Evolutionary conservation across 1,284 basidiomycete genomes (phyloP).

Genomic region (Inonotus obliquus): DNA sequence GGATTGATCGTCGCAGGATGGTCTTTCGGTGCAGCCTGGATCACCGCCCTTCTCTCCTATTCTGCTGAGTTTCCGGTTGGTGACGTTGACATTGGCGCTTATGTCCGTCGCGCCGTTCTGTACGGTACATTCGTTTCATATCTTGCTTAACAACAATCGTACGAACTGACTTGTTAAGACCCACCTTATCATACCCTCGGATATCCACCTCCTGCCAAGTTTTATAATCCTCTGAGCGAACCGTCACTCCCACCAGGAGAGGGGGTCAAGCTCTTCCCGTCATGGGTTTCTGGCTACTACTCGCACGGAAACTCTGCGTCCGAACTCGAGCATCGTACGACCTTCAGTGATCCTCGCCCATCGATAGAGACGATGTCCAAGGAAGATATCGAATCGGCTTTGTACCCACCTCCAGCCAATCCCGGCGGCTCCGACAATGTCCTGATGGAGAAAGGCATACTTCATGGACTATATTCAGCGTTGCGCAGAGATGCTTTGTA

Average conservation of each 20-base stretch:
- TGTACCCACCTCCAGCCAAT: constrained; percentile 17
- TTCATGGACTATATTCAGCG: constrained; percentile 15
- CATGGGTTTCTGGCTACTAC: constrained; percentile 28
- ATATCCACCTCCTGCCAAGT: constrained; percentile 21
- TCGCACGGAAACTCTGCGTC: constrained; percentile 21
- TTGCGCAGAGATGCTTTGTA: constrained; percentile 18
- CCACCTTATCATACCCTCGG: constrained; percentile 20
- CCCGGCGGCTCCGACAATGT: constrained; percentile 22
- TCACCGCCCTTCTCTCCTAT: constrained; percentile 22
- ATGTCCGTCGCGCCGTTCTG: not conserved
- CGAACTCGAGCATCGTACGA: constrained; percentile 2
- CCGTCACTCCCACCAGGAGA: constrained; percentile 21
- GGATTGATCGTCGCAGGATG: constrained; percentile 21
- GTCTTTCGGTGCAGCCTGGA: constrained; percentile 23
- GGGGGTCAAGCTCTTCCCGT: constrained; percentile 20
- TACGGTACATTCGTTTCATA: not conserved
- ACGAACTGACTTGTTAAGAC: not conserved
- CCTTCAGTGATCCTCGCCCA: constrained; percentile 16
- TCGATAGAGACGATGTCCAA: constrained; percentile 18
- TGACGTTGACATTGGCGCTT: constrained; percentile 18
- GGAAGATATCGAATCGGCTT: constrained; percentile 18
- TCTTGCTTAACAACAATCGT: not conserved
- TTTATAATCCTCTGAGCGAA: constrained; percentile 25
- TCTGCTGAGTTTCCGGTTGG: constrained; percentile 17
- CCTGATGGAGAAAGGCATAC: constrained; percentile 18